A percentile compares a stretch with the other conserved stretches of the same genome.
These are phyloP conservation scores for Penicillium mononematosum DNA, from an alignment of 495 filamentous ascomycete species.

Conservation along the genomic window DNA sequence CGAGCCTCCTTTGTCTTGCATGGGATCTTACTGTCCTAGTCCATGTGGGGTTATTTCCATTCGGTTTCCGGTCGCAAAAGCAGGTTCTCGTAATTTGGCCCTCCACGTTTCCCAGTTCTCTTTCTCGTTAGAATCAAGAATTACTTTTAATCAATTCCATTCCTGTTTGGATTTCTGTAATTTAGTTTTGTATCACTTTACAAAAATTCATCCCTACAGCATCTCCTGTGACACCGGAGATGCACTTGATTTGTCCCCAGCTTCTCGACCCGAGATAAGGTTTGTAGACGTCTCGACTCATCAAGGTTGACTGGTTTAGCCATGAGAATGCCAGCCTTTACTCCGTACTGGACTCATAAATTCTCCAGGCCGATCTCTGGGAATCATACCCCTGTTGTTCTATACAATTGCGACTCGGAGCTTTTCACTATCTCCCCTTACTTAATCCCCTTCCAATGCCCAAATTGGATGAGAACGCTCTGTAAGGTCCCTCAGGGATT, in stretches of 20 bases:
- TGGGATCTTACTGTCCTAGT: constrained; percentile 22
- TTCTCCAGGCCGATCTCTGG: neutral
- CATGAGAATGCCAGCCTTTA: constrained; percentile 1
- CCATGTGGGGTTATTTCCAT: constrained; percentile 24
- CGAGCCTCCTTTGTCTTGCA: constrained; percentile 31
- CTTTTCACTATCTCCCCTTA: constrained; percentile 21
- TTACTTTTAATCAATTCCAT: constrained; percentile 9
- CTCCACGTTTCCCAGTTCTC: constrained; percentile 21
- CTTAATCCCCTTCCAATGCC: constrained; percentile 18
- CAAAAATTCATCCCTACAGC: neutral
- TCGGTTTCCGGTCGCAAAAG: constrained; percentile 22
- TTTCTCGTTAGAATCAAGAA: constrained; percentile 14
- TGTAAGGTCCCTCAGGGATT: constrained; percentile 18
- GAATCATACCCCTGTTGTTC: neutral
- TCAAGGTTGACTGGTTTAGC: constrained; percentile 9
- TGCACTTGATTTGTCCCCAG: constrained; percentile 23
- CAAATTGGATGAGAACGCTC: neutral
- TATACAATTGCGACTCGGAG: constrained; percentile 18
- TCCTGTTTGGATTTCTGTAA: neutral
- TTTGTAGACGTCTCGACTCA: constrained; percentile 25
- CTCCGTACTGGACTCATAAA: neutral
- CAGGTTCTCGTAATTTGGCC: constrained; percentile 24
- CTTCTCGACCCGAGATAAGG: constrained; percentile 25
- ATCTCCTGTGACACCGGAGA: constrained; percentile 20
- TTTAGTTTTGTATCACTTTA: constrained; percentile 1